Percentiles rank a stretch among this genome's conserved stretches.
Evolutionary conservation across 2,329 filamentous ascomycete genomes (phyloP).

Genomic region (Colletotrichum sp.): DNA sequence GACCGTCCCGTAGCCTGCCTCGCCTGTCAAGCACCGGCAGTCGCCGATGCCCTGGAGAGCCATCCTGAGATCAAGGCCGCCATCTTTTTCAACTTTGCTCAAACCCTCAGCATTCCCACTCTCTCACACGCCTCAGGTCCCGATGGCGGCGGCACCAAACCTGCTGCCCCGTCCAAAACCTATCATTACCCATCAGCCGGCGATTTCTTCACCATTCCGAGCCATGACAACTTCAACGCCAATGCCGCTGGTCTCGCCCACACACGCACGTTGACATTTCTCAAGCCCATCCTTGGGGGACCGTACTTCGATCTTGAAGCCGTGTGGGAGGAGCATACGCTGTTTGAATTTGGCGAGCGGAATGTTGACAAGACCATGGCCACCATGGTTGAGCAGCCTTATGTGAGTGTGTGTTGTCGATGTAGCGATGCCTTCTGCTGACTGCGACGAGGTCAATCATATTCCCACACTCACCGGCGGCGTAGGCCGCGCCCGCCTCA

Average conservation of each 20-base stretch:
- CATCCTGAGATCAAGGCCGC: slow-evolving; percentile 8
- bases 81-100: slow-evolving; percentile 11
- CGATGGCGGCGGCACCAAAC: neutral
- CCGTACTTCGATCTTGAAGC: slow-evolving; percentile 77
- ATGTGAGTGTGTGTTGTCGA: slow-evolving; percentile 55
- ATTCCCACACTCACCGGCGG: slow-evolving; percentile 64
- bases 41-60: neutral
- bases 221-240: slow-evolving; percentile 55
- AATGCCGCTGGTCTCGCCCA: slow-evolving; percentile 66
- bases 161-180: neutral
- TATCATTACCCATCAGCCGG: slow-evolving; percentile 46
- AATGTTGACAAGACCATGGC: slow-evolving; percentile 76
- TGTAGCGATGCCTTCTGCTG: neutral
- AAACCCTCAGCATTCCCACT: neutral
- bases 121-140: neutral
- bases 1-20: neutral
- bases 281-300: slow-evolving; percentile 67
- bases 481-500: slow-evolving; percentile 66
- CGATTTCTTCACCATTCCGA: slow-evolving; percentile 53
- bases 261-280: slow-evolving; percentile 67
- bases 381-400: slow-evolving; percentile 82
- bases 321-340: slow-evolving; percentile 81
- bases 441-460: slow-evolving; percentile 8
- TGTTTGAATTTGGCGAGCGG: slow-evolving; percentile 72
- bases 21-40: neutral